These are phyloP conservation scores for Lecanicillium sp. DNA, from an alignment of 2,329 filamentous ascomycete species.

Conservation along the genomic window DNA sequence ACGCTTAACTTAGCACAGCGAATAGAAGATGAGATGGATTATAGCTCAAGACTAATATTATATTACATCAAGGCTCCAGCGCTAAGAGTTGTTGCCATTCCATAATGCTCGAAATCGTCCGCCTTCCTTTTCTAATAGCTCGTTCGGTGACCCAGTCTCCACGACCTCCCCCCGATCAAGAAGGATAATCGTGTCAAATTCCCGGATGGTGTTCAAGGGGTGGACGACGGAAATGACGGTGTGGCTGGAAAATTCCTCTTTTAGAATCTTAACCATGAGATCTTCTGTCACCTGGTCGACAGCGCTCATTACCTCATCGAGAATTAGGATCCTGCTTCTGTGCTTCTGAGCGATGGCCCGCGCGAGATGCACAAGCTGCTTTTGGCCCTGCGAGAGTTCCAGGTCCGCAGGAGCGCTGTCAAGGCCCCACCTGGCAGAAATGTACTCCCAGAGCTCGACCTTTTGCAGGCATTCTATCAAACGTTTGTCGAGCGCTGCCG, in stretches of 20 bases:
- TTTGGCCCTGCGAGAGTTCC: slow-evolving; percentile 33
- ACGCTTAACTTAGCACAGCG: too few species aligned
- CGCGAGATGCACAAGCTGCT: slow-evolving; percentile 34
- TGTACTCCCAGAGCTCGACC: slow-evolving; percentile 33
- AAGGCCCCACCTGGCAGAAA: slow-evolving; percentile 32
- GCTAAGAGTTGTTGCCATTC: slow-evolving; percentile 3
- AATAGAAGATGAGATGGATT: too few species aligned
- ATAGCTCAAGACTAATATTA: too few species aligned
- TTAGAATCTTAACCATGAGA: slow-evolving; percentile 24
- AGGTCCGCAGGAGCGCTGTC: slow-evolving; percentile 21
- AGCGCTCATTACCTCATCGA: slow-evolving; percentile 32
- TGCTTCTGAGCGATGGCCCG: slow-evolving; percentile 25
- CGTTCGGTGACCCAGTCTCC: slow-evolving; percentile 3
- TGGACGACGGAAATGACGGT: slow-evolving; percentile 43
- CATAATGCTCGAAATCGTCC: slow-evolving; percentile 6
- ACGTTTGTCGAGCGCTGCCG: slow-evolving; percentile 20
- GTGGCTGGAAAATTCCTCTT: slow-evolving; percentile 26
- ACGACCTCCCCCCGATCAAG: slow-evolving; percentile 36
- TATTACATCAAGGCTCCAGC: too few species aligned
- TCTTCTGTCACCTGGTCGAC: slow-evolving; percentile 26
- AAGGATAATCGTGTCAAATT: slow-evolving; percentile 53
- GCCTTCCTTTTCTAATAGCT: slow-evolving; percentile 3
- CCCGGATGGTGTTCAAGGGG: slow-evolving; percentile 37
- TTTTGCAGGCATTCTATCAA: slow-evolving; percentile 35
- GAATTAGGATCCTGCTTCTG: slow-evolving; percentile 24